Conservation (phyloP, 2,329 filamentous ascomycete genomes). For the Emmonsia crescens region DNA sequence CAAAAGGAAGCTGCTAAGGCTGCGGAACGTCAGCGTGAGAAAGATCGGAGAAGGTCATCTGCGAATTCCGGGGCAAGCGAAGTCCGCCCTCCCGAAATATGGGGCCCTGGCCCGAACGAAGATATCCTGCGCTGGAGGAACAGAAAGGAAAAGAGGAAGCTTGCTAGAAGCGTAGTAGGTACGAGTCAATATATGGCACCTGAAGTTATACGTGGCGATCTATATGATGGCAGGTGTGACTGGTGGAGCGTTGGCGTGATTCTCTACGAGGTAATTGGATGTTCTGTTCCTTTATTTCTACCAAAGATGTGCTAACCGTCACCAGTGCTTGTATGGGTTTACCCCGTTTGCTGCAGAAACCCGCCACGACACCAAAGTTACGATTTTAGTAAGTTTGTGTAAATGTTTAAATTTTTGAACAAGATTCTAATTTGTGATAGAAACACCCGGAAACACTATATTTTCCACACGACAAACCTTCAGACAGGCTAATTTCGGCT, state of each 20-base stretch:
- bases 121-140: slow-evolving; percentile 60
- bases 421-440: slow-evolving; percentile 30
- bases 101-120: slow-evolving; percentile 27
- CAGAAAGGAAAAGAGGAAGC: slow-evolving; percentile 54
- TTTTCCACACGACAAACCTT: slow-evolving; percentile 52
- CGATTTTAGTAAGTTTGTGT: slow-evolving; percentile 56
- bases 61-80: slow-evolving; percentile 14
- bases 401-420: not conserved
- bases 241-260: slow-evolving; percentile 97
- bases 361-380: slow-evolving; percentile 71
- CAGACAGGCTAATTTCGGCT: slow-evolving; percentile 49
- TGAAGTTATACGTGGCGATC: slow-evolving; percentile 71
- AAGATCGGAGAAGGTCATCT: not conserved
- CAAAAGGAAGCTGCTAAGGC: slow-evolving; percentile 32
- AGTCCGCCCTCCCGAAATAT: slow-evolving; percentile 29
- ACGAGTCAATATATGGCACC: slow-evolving; percentile 98
- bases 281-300: not conserved
- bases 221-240: slow-evolving; percentile 87
- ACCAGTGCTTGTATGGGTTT: slow-evolving; percentile 73
- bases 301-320: not conserved
- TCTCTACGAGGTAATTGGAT: slow-evolving; percentile 57
- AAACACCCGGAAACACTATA: slow-evolving; percentile 58
- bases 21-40: not conserved
- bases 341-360: slow-evolving; percentile 82
- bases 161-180: slow-evolving; percentile 78